Conservation (phyloP, 2,329 filamentous ascomycete genomes). For the Alternaria sp. region DNA sequence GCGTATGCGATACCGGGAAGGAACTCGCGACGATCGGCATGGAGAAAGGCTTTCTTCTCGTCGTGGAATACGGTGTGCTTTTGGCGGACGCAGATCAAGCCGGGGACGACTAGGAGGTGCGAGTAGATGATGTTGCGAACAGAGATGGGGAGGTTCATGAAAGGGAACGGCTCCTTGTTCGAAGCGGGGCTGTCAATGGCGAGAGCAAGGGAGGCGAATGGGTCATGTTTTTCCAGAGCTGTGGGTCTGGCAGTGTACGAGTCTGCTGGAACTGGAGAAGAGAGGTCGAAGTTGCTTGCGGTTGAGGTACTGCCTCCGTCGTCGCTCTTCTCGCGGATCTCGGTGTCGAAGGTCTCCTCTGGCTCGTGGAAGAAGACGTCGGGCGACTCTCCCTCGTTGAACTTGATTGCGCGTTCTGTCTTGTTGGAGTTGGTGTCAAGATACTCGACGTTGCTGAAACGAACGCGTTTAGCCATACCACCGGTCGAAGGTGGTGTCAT, state of each 20-base stretch:
- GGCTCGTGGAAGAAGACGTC: conserved; percentile 12
- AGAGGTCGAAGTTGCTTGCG: background rate
- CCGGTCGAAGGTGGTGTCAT: conserved; percentile 32
- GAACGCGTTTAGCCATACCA: conserved; percentile 8
- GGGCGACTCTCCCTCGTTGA: conserved; percentile 8
- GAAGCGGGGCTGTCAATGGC: background rate
- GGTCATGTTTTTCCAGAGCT: conserved; percentile 1
- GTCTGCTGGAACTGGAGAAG: background rate
- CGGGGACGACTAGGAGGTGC: conserved; percentile 30
- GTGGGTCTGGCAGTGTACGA: background rate
- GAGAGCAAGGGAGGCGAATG: background rate
- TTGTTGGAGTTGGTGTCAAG: background rate
- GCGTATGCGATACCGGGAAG: conserved; percentile 35
- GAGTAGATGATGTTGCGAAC: conserved; percentile 30
- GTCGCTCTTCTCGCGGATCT: conserved; percentile 1
- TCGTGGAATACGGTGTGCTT: conserved; percentile 27
- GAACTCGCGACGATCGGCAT: conserved; percentile 22
- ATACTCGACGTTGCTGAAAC: conserved; percentile 3
- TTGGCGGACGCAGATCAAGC: conserved; percentile 34
- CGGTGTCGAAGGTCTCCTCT: conserved; percentile 13
- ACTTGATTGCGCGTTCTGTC: background rate
- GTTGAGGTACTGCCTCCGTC: background rate
- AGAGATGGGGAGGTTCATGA: conserved; percentile 29
- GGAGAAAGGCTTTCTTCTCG: conserved; percentile 20
- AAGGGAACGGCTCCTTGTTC: conserved; percentile 12